Conservation (phyloP, 805 yeast species). For the Nakazawaea wyomingensis region DNA sequence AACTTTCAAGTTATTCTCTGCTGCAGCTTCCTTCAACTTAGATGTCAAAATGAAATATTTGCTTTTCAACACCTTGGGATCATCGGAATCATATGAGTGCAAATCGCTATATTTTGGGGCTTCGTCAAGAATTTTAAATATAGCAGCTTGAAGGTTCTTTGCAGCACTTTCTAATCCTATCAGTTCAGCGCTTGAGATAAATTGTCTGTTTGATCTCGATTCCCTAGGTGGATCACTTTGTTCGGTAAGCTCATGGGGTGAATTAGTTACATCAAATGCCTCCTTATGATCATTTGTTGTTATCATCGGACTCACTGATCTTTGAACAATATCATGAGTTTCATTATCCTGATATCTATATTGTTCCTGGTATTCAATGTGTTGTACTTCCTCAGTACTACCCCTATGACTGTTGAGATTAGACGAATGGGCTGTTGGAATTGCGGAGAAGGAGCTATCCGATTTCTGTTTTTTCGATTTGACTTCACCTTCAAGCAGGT, state of each 20-base stretch:
- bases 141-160: background rate
- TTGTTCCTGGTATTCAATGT: no score
- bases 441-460: background rate
- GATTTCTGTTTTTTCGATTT: background rate
- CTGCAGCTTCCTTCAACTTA: background rate
- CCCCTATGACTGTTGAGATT: no score
- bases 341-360: no score
- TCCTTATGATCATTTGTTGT: no score
- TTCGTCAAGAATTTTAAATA: background rate
- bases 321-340: no score
- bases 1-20: background rate
- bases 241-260: background rate
- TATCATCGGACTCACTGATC: no score
- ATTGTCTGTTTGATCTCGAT: background rate
- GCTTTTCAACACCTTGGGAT: background rate
- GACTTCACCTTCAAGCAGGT: background rate
- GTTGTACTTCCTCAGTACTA: no score
- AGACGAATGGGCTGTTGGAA: no score
- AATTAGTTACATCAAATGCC: background rate
- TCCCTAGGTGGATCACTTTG: background rate
- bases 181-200: background rate
- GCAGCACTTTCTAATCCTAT: background rate
- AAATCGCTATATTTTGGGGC: background rate
- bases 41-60: background rate
- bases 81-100: background rate